These are phyloP conservation scores for Nicotiana noctiflora DNA, from an alignment of 257 asterid genomes.

Conservation along the genomic window DNA sequence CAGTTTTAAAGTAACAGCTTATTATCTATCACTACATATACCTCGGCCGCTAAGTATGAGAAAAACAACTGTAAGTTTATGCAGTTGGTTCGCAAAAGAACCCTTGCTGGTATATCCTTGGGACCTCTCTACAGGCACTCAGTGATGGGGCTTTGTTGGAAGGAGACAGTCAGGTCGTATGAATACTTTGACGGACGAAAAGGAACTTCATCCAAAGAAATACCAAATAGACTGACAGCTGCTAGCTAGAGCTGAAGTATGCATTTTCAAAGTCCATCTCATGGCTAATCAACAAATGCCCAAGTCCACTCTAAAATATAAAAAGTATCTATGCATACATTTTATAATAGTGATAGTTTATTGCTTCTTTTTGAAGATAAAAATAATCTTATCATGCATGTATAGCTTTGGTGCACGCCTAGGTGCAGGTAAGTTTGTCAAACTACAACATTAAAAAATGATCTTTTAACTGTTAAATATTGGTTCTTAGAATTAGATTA, in stretches of 20 bases:
- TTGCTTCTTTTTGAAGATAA: not conserved
- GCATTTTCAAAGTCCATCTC: not conserved
- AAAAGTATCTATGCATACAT: not conserved
- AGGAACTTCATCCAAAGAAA: not conserved
- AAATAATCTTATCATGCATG: not conserved
- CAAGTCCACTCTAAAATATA: not conserved
- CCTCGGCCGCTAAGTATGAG: not conserved
- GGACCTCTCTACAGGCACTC: not conserved
- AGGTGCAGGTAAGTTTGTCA: not conserved
- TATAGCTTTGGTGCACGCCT: not conserved
- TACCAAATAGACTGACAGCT: not conserved
- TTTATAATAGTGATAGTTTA: not conserved
- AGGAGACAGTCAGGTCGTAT: not conserved
- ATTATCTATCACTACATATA: not conserved
- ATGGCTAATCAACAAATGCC: not conserved
- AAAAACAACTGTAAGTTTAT: not conserved
- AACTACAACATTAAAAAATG: not conserved
- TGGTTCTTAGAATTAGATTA: not conserved
- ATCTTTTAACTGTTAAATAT: not conserved
- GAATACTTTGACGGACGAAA: not conserved
- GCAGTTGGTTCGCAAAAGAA: not conserved
- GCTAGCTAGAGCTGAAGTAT: not conserved
- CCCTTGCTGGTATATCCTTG: not conserved
- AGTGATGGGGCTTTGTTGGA: not conserved
- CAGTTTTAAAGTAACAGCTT: not conserved